Evolutionary conservation across 495 filamentous ascomycete genomes (phyloP).

Genomic region (Talaromyces adpressus): DNA sequence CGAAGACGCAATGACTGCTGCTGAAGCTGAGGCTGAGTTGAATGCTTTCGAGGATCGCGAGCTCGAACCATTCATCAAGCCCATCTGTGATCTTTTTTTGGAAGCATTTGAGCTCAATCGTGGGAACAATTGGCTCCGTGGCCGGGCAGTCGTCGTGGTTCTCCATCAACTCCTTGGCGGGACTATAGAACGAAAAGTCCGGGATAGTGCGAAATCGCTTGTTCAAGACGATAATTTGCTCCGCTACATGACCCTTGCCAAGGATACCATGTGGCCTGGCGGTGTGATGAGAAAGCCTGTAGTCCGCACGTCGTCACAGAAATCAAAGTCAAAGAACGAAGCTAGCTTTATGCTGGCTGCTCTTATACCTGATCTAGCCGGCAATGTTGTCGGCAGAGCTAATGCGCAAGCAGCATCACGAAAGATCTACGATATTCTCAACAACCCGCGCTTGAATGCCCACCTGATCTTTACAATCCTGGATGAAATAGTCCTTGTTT

Average conservation of each 20-base stretch:
- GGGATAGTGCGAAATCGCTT: conserved; percentile 65
- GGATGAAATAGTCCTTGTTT: conserved; percentile 67
- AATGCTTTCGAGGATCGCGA: conserved; percentile 88
- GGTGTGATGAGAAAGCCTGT: conserved; percentile 50
- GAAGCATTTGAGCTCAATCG: conserved; percentile 92
- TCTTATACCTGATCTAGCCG: conserved; percentile 73
- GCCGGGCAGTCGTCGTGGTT: conserved; percentile 84
- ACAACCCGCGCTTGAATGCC: conserved; percentile 62
- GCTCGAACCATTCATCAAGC: conserved; percentile 92
- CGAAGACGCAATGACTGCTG: conserved; percentile 61
- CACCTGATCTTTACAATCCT: conserved; percentile 73
- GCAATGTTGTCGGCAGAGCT: conserved; percentile 73
- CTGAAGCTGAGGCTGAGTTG: conserved; percentile 91
- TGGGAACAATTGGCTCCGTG: conserved; percentile 90
- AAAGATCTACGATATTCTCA: conserved; percentile 73
- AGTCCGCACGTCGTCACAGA: conserved; percentile 56
- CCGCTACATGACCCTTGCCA: conserved; percentile 63
- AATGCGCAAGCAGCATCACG: conserved; percentile 81
- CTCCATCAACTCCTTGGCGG: conserved; percentile 67
- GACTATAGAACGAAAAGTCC: conserved; percentile 88
- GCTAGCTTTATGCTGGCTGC: conserved; percentile 75
- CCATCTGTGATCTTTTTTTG: conserved; percentile 95
- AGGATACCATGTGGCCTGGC: conserved; percentile 73
- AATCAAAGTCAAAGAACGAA: conserved; percentile 59
- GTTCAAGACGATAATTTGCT: conserved; percentile 72